Conservation (phyloP, 441 rosid genomes). For the Pelargonium myrrhifolium region DNA sequence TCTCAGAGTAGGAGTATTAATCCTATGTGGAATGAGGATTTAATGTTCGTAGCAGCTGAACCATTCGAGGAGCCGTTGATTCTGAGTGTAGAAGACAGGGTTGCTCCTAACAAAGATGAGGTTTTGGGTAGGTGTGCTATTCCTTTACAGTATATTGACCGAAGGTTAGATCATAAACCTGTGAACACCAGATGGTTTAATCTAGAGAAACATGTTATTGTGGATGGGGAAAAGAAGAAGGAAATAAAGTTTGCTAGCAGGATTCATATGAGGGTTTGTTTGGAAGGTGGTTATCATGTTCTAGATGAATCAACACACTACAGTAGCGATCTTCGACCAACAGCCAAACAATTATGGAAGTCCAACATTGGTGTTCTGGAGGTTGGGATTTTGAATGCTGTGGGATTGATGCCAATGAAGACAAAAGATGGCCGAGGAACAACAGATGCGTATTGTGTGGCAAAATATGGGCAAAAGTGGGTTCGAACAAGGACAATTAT, state of each 20-base stretch:
- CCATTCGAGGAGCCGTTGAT: conserved; percentile 61
- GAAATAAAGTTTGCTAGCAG: conserved; percentile 65
- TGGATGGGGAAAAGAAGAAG: conserved; percentile 50
- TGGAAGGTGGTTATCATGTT: conserved; percentile 94
- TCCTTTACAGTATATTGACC: conserved; percentile 44
- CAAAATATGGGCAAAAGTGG: conserved; percentile 96
- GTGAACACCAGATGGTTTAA: conserved; percentile 52
- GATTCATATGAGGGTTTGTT: conserved; percentile 67
- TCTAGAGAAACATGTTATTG: conserved; percentile 53
- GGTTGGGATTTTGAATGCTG: conserved; percentile 69
- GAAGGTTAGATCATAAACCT: conserved; percentile 62
- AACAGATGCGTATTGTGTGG: conserved; percentile 87
- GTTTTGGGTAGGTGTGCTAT: conserved; percentile 41
- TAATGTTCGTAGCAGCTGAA: conserved; percentile 63
- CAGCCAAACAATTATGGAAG: conserved; percentile 79
- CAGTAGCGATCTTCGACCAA: conserved; percentile 80
- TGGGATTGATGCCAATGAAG: conserved; percentile 74
- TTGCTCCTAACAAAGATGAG: conserved; percentile 47
- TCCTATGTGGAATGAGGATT: conserved; percentile 74
- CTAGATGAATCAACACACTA: conserved; percentile 86
- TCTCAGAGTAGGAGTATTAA: conserved; percentile 51
- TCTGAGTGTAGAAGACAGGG: conserved; percentile 50
- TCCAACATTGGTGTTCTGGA: conserved; percentile 69
- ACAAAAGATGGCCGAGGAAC: conserved; percentile 62
- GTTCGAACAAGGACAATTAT: conserved; percentile 76